These are phyloP conservation scores for Microsporum canis DNA, from an alignment of 2,329 filamentous ascomycete species.

Conservation along the genomic window DNA sequence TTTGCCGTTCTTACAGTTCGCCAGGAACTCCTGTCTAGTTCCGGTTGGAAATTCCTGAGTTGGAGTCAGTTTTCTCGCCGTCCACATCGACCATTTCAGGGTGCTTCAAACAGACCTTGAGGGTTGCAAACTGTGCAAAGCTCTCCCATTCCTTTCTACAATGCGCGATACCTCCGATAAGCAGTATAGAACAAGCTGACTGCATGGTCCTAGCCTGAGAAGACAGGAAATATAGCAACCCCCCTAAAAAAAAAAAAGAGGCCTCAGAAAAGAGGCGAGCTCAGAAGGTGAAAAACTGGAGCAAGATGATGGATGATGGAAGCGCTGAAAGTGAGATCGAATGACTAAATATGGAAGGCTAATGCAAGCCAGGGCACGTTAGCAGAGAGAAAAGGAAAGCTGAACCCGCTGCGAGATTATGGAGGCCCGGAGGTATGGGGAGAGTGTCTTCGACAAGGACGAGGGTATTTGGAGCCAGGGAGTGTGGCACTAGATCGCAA, in stretches of 20 bases:
- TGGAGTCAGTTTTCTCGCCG: background rate
- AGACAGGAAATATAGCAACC: background rate
- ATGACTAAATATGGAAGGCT: slow-evolving; percentile 1
- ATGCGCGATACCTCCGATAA: slow-evolving; percentile 36
- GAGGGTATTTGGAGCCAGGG: background rate
- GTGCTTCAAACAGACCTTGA: slow-evolving; percentile 27
- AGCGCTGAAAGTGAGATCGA: background rate
- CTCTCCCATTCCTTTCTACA: slow-evolving; percentile 35
- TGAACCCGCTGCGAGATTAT: background rate
- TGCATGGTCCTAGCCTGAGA: slow-evolving; percentile 17
- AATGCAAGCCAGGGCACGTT: background rate
- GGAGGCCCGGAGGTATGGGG: background rate
- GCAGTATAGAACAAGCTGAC: slow-evolving; percentile 30
- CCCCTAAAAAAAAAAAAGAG: background rate
- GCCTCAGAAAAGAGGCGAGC: background rate
- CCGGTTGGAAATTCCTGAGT: slow-evolving; percentile 43
- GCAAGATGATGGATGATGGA: background rate
- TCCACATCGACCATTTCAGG: background rate
- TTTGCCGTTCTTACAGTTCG: slow-evolving; percentile 43
- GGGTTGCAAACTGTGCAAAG: slow-evolving; percentile 29
- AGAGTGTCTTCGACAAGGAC: background rate
- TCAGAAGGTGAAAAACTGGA: background rate
- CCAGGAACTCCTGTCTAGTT: slow-evolving; percentile 45
- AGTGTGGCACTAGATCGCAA: slow-evolving; percentile 1
- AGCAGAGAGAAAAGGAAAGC: background rate